phyloP scores from a whole-genome alignment of 257 asterid genomes.

The Nemophila menziesii region DNA sequence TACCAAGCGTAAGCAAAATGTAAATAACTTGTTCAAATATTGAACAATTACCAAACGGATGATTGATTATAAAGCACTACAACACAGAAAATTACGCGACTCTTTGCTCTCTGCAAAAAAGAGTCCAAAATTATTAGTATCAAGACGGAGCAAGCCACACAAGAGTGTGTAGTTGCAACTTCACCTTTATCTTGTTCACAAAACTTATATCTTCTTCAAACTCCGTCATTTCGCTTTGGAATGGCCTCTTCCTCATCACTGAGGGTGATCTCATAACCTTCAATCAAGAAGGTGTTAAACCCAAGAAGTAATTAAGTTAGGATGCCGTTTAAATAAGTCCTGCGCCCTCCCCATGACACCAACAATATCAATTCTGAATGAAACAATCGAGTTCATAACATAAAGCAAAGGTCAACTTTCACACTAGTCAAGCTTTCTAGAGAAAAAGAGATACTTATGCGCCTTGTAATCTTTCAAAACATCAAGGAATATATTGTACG shows the following conservation, averaged over 20 bases:
- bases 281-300: neutral
- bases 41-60: no score
- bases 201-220: neutral
- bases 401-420: neutral
- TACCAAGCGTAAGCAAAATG: no score
- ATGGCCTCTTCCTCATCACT: neutral
- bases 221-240: neutral
- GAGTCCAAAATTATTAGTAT: no score
- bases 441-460: neutral
- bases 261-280: slow-evolving; percentile 2
- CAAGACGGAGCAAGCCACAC: no score
- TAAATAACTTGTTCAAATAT: no score
- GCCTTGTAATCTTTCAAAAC: no score
- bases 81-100: no score
- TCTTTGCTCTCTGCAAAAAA: no score
- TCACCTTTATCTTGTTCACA: slow-evolving; percentile 1
- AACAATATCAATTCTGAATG: neutral
- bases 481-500: neutral
- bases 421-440: neutral
- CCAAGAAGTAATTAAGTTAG: neutral
- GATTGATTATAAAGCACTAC: no score
- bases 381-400: neutral
- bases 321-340: neutral
- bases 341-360: neutral
- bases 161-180: no score